Evolutionary conservation across 2,329 filamentous ascomycete species (phyloP).

Genomic region (Malbranchea cinnamomea): DNA sequence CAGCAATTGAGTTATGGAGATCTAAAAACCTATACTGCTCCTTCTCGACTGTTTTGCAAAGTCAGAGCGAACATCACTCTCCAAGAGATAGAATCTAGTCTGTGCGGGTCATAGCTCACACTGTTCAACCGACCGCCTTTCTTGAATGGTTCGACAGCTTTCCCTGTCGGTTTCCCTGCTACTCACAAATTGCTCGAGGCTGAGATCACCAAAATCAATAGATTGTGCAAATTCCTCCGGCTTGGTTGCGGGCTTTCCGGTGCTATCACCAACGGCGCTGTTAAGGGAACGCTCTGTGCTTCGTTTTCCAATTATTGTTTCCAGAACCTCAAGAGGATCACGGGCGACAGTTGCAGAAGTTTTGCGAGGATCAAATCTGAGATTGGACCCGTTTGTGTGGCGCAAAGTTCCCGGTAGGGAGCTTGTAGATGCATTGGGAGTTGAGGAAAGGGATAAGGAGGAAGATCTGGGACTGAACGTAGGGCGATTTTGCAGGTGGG

Average conservation of each 20-base stretch:
- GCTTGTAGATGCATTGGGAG: conserved; percentile 57
- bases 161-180: conserved; percentile 15
- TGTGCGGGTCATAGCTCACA: conserved; percentile 38
- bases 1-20: conserved; percentile 68
- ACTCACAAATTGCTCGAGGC: conserved; percentile 55
- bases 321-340: conserved; percentile 59
- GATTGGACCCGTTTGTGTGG: conserved; percentile 50
- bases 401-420: conserved; percentile 56
- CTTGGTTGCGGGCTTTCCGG: conserved; percentile 10
- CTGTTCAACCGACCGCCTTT: conserved; percentile 51
- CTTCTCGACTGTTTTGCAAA: conserved; percentile 34
- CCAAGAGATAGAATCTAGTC: neutral
- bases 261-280: conserved; percentile 6
- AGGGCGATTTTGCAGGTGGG: conserved; percentile 53
- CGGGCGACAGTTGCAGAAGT: conserved; percentile 40
- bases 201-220: conserved; percentile 66
- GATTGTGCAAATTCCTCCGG: conserved; percentile 41
- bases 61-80: neutral
- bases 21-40: conserved; percentile 80
- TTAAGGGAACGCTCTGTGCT: conserved; percentile 4
- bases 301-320: conserved; percentile 38
- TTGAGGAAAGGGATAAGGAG: conserved; percentile 58
- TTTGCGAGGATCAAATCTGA: conserved; percentile 43
- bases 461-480: conserved; percentile 58
- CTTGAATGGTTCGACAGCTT: conserved; percentile 21